phyloP scores from a whole-genome alignment of 495 filamentous ascomycete species.

The Neurospora sp. region DNA sequence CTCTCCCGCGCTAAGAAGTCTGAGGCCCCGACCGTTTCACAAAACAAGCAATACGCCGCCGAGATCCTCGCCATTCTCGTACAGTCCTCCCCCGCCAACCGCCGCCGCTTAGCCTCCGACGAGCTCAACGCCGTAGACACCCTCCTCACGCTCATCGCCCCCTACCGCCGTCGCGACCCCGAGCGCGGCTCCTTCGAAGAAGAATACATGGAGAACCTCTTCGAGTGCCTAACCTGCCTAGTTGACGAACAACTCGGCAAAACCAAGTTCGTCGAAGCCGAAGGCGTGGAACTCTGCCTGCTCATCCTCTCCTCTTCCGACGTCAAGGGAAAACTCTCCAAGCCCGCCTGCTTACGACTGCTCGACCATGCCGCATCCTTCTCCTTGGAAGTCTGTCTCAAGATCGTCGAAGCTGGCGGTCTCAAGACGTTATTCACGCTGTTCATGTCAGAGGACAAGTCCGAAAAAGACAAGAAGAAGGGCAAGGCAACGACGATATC shows the following conservation, averaged over 20 bases:
- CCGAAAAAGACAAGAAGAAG: constrained; percentile 56
- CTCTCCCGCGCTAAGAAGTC: constrained; percentile 43
- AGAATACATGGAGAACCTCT: constrained; percentile 89
- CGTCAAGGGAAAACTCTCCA: constrained; percentile 67
- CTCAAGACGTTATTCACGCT: constrained; percentile 74
- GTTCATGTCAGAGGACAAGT: constrained; percentile 49
- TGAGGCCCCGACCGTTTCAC: constrained; percentile 35
- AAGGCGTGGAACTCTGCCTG: constrained; percentile 82
- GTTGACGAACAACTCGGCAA: constrained; percentile 72
- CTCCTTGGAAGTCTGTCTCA: constrained; percentile 51
- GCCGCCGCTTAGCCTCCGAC: constrained; percentile 44
- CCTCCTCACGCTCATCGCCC: constrained; percentile 70
- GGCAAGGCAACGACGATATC: constrained; percentile 41
- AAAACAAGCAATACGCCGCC: constrained; percentile 94
- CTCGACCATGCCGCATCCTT: constrained; percentile 67
- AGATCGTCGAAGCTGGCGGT: constrained; percentile 72
- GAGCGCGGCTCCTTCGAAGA: constrained; percentile 80
- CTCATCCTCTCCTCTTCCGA: constrained; percentile 47
- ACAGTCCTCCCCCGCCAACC: constrained; percentile 52
- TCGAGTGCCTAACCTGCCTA: constrained; percentile 70
- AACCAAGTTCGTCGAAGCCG: constrained; percentile 71
- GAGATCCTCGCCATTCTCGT: constrained; percentile 80
- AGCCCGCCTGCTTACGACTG: constrained; percentile 62
- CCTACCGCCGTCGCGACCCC: constrained; percentile 88
- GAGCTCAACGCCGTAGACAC: constrained; percentile 62